A percentile compares a stretch with the other conserved stretches of the same genome.
Conservation (phyloP, 768 basidiomycete genomes). For the Infundibulicybe gibba region DNA sequence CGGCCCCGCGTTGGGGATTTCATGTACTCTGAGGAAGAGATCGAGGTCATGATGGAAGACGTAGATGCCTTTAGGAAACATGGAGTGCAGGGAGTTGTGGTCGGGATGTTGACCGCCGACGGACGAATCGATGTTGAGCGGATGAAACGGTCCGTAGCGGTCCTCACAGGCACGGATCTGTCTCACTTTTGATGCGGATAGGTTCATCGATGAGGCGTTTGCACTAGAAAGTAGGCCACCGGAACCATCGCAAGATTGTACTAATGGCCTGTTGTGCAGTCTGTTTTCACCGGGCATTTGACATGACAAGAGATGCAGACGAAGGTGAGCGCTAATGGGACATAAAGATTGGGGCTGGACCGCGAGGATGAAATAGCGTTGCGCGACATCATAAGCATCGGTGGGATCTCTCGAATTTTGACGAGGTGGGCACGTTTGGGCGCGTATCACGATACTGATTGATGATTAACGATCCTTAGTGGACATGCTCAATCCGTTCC, state of each 20-base stretch:
- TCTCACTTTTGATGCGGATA: neutral
- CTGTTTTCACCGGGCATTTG: slow-evolving; percentile 79
- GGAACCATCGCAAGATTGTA: neutral
- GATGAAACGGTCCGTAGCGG: slow-evolving; percentile 46
- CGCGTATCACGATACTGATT: slow-evolving; percentile 1
- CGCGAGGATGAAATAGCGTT: slow-evolving; percentile 28
- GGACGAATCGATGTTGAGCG: slow-evolving; percentile 56
- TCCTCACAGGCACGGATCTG: too few relatives aligned
- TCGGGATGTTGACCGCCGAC: slow-evolving; percentile 55
- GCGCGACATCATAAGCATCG: slow-evolving; percentile 47
- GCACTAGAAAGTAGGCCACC: slow-evolving; percentile 55
- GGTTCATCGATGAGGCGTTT: slow-evolving; percentile 41
- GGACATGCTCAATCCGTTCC: slow-evolving; percentile 46
- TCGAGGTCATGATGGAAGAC: slow-evolving; percentile 75
- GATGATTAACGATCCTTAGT: slow-evolving; percentile 24
- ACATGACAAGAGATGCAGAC: slow-evolving; percentile 57
- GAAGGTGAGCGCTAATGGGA: slow-evolving; percentile 36
- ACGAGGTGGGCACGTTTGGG: slow-evolving; percentile 55
- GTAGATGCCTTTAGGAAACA: slow-evolving; percentile 55
- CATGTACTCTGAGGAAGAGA: slow-evolving; percentile 61
- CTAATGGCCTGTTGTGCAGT: slow-evolving; percentile 31
- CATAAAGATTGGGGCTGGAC: too few relatives aligned
- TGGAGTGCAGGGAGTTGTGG: slow-evolving; percentile 62
- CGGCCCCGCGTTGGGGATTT: slow-evolving; percentile 81
- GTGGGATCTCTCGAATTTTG: slow-evolving; percentile 70